Evolutionary conservation across 371 early-diverging fungal genomes (phyloP).

Genomic region (Rhizomucor pusillus): DNA sequence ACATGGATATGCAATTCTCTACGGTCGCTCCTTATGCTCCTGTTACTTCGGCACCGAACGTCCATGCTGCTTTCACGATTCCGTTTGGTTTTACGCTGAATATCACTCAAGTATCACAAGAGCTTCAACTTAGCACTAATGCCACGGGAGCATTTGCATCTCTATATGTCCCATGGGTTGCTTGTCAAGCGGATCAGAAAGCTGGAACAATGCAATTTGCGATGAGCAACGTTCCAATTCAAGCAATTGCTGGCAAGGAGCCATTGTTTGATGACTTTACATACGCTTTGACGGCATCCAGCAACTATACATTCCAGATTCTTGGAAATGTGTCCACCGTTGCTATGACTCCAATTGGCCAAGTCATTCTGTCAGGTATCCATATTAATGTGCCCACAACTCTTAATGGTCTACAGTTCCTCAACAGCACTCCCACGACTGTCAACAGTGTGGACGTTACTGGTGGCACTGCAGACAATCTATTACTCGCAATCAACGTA

Average conservation of each 20-base stretch:
- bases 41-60: conserved; percentile 36
- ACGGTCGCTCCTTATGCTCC: conserved; percentile 44
- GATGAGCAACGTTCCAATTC: conserved; percentile 29
- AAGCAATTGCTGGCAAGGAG: conserved; percentile 34
- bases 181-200: conserved; percentile 39
- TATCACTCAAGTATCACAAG: conserved; percentile 44
- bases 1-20: conserved; percentile 47
- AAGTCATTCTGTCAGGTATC: conserved; percentile 49
- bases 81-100: conserved; percentile 56
- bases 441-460: conserved; percentile 54
- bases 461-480: conserved; percentile 46
- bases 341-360: conserved; percentile 56
- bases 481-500: conserved; percentile 48
- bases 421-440: conserved; percentile 49
- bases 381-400: conserved; percentile 50
- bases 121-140: conserved; percentile 38
- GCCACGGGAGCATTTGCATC: conserved; percentile 39
- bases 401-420: conserved; percentile 56
- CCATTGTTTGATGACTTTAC: conserved; percentile 46
- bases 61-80: conserved; percentile 43
- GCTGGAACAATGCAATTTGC: conserved; percentile 45
- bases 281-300: conserved; percentile 40
- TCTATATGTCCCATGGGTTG: conserved; percentile 36
- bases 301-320: conserved; percentile 43
- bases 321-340: conserved; percentile 46